Base-by-base conservation (phyloP, 2,329 filamentous ascomycete genomes). In the Apiospora malaysiana region DNA sequence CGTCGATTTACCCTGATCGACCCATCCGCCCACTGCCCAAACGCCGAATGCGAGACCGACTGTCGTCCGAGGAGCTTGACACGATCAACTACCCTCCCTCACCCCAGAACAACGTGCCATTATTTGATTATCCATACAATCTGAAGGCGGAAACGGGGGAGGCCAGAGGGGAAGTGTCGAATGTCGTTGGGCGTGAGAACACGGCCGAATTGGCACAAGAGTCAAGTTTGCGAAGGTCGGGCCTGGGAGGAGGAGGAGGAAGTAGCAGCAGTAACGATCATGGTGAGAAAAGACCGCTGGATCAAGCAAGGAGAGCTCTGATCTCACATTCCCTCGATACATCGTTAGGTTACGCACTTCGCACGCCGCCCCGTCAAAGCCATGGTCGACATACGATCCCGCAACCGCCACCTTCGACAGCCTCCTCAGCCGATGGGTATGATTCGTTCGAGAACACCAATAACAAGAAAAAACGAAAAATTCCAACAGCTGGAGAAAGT, bases 401-500 rank as follows among this genome's bases (percentile, higher is more conserved):
- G 23, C 86, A 89, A 59, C 88, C 90, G 27, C 88, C 91, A 67
- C 88, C 87, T 59, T 94, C 93, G 16, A 90, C 91, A 32, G 87
- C 89, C 7, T 92, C 91, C 5, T 92, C 92, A 2, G 85, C 89
- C 14, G 95, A 98, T 80, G 94, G 95, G 18, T 98, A 98, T 80
- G 96, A 99, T 81, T 96, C 94, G 8, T 97, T 98, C 77, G 96
- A 99, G 82, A 98, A 98, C 78, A 97, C 94, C 46, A 98, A 97
- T 81, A 99, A 99, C 80, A 99, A 99, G 83, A 99, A 98, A 85
- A 98, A 99, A 82, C 90, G 96, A 75, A 99, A 99, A 83, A 98
- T 99, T 47, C 96, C 96, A 0, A 94, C 94, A 0, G 94, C 94
- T 12, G 93, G 93, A 23, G 93, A 93, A 76, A 86, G 90, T 18